Evolutionary conservation across 1,139 yeast species (phyloP), one percentile per base, ranked within the genome.

Genomic region (Debaryomyces coudertii): DNA sequence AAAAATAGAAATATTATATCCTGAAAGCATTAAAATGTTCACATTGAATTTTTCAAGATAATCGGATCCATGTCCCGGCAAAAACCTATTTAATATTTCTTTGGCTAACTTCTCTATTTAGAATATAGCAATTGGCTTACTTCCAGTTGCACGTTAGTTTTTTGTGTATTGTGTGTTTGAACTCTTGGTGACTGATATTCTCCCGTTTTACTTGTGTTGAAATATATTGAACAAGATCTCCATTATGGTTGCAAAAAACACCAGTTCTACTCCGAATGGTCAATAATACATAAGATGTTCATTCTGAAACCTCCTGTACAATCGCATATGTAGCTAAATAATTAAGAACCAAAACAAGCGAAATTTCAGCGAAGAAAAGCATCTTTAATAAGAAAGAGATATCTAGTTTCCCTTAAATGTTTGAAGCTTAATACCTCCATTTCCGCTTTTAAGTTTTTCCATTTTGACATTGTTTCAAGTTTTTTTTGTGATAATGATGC

Each of bases 351-450:
- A 79, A 68, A 29, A 85, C 69, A 31, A 85, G 63, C 2, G 87
- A 73, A 38, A 82, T 68, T 56, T 86, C 93, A 9, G 81, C 73
- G 46, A 79, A 68, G n/a, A 11, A 82, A 68, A 3, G 67, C 72
- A 1, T 76, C 77, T 8, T 55, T 53, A 1, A 67, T 65, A n/a
- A 71, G 53, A 36, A 58, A 60, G 3, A 53, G 49, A 42, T 58
- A 65, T 36, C 57, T 57, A 5, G 44, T 25, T 46, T 65, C 68
- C 37, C 44, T 47, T 18, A 50, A 37, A 12, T 44, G 46, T n/a
- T 40, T 27, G 28, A 43, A 45, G 14, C 43, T 48, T 11, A 55
- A 41, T 11, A 40, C 30, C 28, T 27, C 44, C 7, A 44, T 20
- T 15, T 36, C 40, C n/a, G 36, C 40, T 29, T 31, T 40, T 11